Base-by-base conservation (phyloP, 371 early-diverging fungal species). In the Basidiobolus meristosporus region DNA sequence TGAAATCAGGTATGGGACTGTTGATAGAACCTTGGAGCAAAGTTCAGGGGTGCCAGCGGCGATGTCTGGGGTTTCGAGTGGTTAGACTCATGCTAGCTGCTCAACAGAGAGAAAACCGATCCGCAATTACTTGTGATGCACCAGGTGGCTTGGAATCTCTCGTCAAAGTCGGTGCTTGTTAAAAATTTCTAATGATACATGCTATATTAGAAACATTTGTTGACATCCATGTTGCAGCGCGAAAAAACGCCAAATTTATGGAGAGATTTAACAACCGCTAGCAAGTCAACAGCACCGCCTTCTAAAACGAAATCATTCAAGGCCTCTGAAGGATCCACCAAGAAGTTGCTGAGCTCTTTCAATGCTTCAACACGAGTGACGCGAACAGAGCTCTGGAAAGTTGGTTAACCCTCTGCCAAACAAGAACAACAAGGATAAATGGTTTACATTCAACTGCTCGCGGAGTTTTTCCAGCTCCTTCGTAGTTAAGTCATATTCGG, bases 31-130 rank as follows among this genome's bases (percentile, higher is more conserved):
- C 31, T 65, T 60, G 30, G 65, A 53, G 43, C 76, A 73, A 5
- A 75, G 48, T n/a, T 63, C 60, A 7, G 63, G 48, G 7, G 77
- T 63, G 6, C 67, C 68, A 30, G 70, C 76, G 17, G 73, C 70
- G 52, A 76, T 68, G 50, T 76, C 70, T 70, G 47, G 5, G 17
- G 7, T 43, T 22, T 3, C 32, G 21, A 22, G 14, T 22, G 11
- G 33, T n/a, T 2, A 28, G 7, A 1, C 9, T 5, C 10, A 32
- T 41, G 22, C 2, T 10, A 19, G n/a, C 15, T 16, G 33, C 7
- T n/a, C 35, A 43, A 21, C 7, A 20, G 20, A 21, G 29, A 32
- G 26, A 11, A 19, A 18, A 9, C 7, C 19, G 11, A 31, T 20
- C 26, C 18, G 16, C 10, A 38, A 55, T 58, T 68, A 63, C 73